A percentile compares a stretch with the other conserved stretches of the same genome.
phyloP scores from a whole-genome alignment of 306 rosid genomes.

The Abrus precatorius region DNA sequence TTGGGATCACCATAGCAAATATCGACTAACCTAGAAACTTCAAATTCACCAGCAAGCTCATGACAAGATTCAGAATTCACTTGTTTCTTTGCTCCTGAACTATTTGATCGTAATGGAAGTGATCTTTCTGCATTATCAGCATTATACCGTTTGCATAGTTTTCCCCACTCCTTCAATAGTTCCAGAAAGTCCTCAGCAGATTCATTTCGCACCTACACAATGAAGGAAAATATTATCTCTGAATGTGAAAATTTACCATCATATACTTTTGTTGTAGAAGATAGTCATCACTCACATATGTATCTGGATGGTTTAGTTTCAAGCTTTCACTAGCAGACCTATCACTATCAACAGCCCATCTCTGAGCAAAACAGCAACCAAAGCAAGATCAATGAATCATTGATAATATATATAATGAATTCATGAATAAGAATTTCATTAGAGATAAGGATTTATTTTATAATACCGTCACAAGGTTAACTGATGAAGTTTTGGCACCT shows the following conservation, averaged over 20 bases:
- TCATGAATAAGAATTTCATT: slow-evolving; percentile 29
- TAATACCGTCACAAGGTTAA: slow-evolving; percentile 80
- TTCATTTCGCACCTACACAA: slow-evolving; percentile 87
- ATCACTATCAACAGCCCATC: slow-evolving; percentile 86
- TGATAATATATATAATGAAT: slow-evolving; percentile 26
- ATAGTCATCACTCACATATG: slow-evolving; percentile 66
- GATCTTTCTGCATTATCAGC: slow-evolving; percentile 47
- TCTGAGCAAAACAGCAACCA: slow-evolving; percentile 58
- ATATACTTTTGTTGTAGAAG: slow-evolving; percentile 27
- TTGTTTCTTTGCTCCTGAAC: slow-evolving; percentile 43
- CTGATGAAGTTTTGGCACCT: slow-evolving; percentile 82
- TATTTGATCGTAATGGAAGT: slow-evolving; percentile 47
- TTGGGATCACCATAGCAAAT: slow-evolving; percentile 87
- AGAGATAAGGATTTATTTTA: slow-evolving; percentile 27
- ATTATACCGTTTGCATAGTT: slow-evolving; percentile 70
- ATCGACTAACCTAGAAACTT: slow-evolving; percentile 77
- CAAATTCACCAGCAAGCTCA: slow-evolving; percentile 56
- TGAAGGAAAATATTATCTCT: slow-evolving; percentile 33
- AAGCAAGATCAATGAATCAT: slow-evolving; percentile 44
- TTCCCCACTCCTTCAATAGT: slow-evolving; percentile 88
- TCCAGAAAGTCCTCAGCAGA: slow-evolving; percentile 83
- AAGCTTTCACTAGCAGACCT: slow-evolving; percentile 81
- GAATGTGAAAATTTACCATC: slow-evolving; percentile 24
- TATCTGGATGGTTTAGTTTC: slow-evolving; percentile 83
- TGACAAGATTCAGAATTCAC: slow-evolving; percentile 42